Percentiles rank a stretch among this genome's conserved stretches.
phyloP scores from a whole-genome alignment of 768 basidiomycete species.

The Coprinellus aureogranulatus region DNA sequence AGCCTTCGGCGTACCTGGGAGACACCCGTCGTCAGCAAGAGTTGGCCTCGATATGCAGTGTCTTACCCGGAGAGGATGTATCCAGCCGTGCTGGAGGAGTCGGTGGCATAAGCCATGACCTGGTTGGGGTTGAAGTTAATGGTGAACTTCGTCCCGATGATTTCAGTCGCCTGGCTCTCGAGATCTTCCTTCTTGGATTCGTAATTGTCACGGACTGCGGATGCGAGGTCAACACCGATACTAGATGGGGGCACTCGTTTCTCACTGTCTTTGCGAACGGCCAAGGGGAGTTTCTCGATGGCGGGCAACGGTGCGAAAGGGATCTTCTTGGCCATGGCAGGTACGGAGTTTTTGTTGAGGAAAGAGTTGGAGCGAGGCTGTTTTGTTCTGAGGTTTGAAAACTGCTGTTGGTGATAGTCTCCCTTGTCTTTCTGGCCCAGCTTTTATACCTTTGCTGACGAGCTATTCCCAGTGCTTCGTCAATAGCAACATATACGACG shows the following conservation, averaged over 20 bases:
- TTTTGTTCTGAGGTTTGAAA: background rate
- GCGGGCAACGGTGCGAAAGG: slow-evolving; percentile 30
- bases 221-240: background rate
- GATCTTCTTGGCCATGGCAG: slow-evolving; percentile 11
- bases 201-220: slow-evolving; percentile 37
- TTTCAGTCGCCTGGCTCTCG: slow-evolving; percentile 29
- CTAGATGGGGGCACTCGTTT: no score
- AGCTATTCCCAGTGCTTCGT: no score
- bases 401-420: no score
- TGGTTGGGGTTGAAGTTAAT: slow-evolving; percentile 36
- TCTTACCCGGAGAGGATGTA: slow-evolving; percentile 22
- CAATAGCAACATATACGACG: no score
- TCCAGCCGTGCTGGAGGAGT: slow-evolving; percentile 15
- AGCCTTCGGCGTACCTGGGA: slow-evolving; percentile 36
- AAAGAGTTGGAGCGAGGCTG: background rate
- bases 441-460: no score
- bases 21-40: background rate
- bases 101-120: slow-evolving; percentile 33
- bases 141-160: slow-evolving; percentile 25
- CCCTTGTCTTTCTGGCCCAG: no score
- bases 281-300: slow-evolving; percentile 35
- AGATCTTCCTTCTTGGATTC: slow-evolving; percentile 33
- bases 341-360: background rate
- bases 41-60: background rate
- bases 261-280: slow-evolving; percentile 37